Base-by-base conservation (phyloP, 345 rosid genomes). In the Moricandia arvensis region DNA sequence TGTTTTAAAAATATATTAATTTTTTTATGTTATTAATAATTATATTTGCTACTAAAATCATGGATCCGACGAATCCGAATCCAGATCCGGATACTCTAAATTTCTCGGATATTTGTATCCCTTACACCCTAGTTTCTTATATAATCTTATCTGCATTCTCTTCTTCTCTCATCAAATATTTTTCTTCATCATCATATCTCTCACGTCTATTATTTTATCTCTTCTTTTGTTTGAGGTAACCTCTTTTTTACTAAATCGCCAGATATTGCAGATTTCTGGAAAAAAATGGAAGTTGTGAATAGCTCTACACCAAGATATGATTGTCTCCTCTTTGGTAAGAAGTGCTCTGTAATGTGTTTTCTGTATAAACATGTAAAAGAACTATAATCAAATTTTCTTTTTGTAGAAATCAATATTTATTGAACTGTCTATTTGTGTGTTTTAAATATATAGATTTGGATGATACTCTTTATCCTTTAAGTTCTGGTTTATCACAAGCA, bases 241-340 rank as follows among this genome's bases (percentile, higher is more conserved):
- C 43, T 64, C 68, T 60, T 59, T 21, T 21, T 21, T 21, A 21
- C 31, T 35, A 47, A 33, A 47, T 21, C 18, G 58, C 2, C 63
- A 72, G 16, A 66, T 30, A 5, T 72, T 65, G 54, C 34, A 64
- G 66, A 57, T 64, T 71, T 13, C 26, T 45, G 53, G 17, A 9
- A 62, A 8, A 8, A 53, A 72, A 72, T 79, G 81, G 81, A 73
- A 67, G 38, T 53, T 13, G 66, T 61, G 58, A 71, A 71, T 27
- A 68, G 24, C 72, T 60, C 81, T 11, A 26, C 68, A 33, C 45
- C 91, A 75, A 87, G 61, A 79, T 93, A 82, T 63, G 96, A 88
- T 9, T 88, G 96, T 34, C 91, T 93, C 71, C 87, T 93, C 61
- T 89, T 93, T 71, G 97, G 94, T 89, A 80, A 83, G 89, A 45